Percentiles rank a stretch among this genome's conserved stretches.
These are phyloP conservation scores for Capronia epimyces DNA, from an alignment of 2,329 filamentous ascomycete species.

Conservation along the genomic window DNA sequence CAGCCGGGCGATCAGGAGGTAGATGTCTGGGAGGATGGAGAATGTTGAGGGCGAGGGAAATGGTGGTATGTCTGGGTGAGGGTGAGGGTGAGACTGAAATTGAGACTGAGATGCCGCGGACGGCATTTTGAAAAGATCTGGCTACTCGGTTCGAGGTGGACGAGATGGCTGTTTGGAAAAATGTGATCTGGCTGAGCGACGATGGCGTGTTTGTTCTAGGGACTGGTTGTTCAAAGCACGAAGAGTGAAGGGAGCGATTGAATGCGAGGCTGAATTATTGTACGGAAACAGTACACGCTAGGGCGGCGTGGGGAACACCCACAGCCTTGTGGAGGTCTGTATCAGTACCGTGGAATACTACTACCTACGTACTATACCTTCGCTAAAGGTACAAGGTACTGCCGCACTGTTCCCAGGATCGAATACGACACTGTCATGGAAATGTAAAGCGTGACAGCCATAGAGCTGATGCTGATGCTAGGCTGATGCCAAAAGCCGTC, in stretches of 20 bases:
- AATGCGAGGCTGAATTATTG: neutral
- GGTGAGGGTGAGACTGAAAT: too few species aligned
- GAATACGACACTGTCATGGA: too few species aligned
- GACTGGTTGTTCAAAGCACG: neutral
- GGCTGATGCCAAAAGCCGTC: neutral
- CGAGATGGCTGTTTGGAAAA: neutral
- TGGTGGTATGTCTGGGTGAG: constrained; percentile 31
- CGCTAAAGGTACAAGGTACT: too few species aligned
- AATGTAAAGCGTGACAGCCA: too few species aligned
- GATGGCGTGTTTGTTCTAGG: neutral
- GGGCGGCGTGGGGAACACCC: neutral
- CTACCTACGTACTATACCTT: neutral
- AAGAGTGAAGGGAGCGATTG: neutral
- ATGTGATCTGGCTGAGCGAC: neutral
- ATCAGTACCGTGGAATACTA: too few species aligned
- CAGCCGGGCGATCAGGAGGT: constrained; percentile 69
- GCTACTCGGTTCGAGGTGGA: too few species aligned
- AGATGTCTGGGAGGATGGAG: constrained; percentile 77
- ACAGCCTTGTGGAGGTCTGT: neutral
- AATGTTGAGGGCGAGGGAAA: constrained; percentile 75
- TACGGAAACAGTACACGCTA: too few species aligned
- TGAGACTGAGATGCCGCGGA: constrained; percentile 13
- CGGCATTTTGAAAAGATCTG: constrained; percentile 16
- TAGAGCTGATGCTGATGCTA: too few species aligned
- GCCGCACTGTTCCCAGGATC: too few species aligned